Evolutionary conservation across 202 grass and related monocot species (phyloP).

Genomic region (Panicum virgatum): DNA sequence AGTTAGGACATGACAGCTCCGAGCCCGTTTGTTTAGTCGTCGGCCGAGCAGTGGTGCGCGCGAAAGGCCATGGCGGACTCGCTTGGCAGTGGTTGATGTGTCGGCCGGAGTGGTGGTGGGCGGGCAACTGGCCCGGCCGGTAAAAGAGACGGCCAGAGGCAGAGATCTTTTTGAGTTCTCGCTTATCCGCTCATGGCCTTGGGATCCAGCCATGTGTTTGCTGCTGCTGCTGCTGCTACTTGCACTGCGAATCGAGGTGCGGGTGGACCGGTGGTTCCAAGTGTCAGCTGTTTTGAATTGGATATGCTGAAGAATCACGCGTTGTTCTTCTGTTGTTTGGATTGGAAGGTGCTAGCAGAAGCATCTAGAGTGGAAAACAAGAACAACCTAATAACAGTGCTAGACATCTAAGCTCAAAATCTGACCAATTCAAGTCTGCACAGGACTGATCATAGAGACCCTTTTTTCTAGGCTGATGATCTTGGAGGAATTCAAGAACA

Average conservation of each 20-base stretch:
- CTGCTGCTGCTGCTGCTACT: conserved; percentile 2
- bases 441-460: background rate
- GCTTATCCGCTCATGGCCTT: background rate
- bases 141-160: background rate
- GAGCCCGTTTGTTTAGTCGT: background rate
- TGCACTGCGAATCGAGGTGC: background rate
- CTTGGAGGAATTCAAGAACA: conserved; percentile 2
- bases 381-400: background rate
- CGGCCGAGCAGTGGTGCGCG: background rate
- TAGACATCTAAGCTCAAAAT: background rate
- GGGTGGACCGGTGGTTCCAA: background rate
- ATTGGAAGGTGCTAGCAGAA: background rate
- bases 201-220: background rate
- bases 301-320: background rate
- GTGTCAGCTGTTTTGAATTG: conserved; percentile 21
- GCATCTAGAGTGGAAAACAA: background rate
- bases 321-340: background rate
- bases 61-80: background rate
- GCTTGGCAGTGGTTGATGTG: background rate
- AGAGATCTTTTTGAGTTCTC: background rate
- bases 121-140: background rate
- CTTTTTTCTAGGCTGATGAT: background rate
- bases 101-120: conserved; percentile 14
- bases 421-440: background rate
- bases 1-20: conserved; percentile 35